Conservation (phyloP, 208 protist species). For the Wallacemonas rigidus region DNA sequence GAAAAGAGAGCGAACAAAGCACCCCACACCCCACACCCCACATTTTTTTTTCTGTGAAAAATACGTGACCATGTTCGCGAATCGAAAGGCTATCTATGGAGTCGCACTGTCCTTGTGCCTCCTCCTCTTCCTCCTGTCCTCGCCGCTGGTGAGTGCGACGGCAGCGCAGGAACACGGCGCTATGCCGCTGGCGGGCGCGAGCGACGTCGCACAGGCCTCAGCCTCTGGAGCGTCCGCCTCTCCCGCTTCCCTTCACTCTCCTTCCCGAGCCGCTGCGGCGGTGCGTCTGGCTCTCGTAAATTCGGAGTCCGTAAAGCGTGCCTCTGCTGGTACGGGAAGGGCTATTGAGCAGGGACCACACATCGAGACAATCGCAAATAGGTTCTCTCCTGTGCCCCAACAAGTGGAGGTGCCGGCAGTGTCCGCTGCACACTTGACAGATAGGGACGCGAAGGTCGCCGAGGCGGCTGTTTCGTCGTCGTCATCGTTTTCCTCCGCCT, state of each 20-base stretch:
- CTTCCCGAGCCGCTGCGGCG: no score
- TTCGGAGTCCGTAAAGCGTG: slow-evolving; percentile 14
- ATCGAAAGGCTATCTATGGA: slow-evolving; percentile 10
- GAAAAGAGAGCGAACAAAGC: no score
- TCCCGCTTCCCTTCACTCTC: background rate
- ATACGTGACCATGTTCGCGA: background rate
- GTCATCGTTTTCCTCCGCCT: background rate
- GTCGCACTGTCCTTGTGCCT: slow-evolving; percentile 14
- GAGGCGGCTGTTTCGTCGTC: background rate
- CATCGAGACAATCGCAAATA: slow-evolving; percentile 6
- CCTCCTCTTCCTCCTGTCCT: slow-evolving; percentile 1
- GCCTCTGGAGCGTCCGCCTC: background rate
- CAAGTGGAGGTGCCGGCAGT: background rate
- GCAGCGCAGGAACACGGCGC: background rate
- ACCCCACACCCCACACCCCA: background rate
- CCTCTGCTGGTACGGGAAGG: no score
- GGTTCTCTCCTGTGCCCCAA: background rate
- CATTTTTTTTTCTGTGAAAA: slow-evolving; percentile 17
- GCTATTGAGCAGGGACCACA: no score
- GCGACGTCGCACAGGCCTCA: background rate
- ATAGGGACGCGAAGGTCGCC: background rate
- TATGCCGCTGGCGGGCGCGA: background rate
- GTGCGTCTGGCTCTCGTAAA: slow-evolving; percentile 7
- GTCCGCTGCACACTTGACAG: background rate
- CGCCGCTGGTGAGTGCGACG: slow-evolving; percentile 1